Conservation (phyloP, 768 basidiomycete genomes). For the Rhizopogon vinicolor region DNA sequence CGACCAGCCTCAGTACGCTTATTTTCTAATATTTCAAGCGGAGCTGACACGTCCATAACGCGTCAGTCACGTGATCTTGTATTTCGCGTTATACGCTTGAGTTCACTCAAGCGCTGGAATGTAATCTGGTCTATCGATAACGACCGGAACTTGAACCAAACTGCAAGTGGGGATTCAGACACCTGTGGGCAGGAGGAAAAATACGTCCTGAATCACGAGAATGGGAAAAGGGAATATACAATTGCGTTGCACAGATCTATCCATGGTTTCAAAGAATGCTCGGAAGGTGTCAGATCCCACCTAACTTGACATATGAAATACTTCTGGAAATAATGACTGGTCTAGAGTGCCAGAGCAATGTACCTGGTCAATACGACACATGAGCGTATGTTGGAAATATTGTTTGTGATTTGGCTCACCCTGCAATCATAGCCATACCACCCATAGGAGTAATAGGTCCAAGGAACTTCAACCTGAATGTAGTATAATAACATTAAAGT, state of each 20-base stretch:
- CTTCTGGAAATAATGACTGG: background rate
- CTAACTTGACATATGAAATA: too few species aligned
- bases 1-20: constrained; percentile 11
- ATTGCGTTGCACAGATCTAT: background rate
- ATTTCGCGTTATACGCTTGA: background rate
- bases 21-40: constrained; percentile 35
- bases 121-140: background rate
- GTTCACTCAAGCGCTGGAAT: background rate
- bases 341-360: constrained; percentile 44
- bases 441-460: constrained; percentile 70
- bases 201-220: background rate
- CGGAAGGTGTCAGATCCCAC: too few species aligned
- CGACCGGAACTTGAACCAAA: background rate
- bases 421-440: constrained; percentile 59
- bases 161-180: background rate
- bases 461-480: constrained; percentile 40
- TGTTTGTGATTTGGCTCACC: constrained; percentile 37
- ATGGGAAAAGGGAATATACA: background rate
- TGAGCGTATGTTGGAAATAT: constrained; percentile 1
- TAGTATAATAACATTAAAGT: constrained; percentile 2
- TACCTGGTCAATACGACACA: constrained; percentile 37
- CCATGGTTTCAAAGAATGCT: background rate
- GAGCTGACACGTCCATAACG: constrained; percentile 38
- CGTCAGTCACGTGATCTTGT: constrained; percentile 35
- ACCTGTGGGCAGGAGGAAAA: background rate